Evolutionary conservation across 805 yeast genomes (phyloP).

Genomic region (Wickerhamomyces tratensis): DNA sequence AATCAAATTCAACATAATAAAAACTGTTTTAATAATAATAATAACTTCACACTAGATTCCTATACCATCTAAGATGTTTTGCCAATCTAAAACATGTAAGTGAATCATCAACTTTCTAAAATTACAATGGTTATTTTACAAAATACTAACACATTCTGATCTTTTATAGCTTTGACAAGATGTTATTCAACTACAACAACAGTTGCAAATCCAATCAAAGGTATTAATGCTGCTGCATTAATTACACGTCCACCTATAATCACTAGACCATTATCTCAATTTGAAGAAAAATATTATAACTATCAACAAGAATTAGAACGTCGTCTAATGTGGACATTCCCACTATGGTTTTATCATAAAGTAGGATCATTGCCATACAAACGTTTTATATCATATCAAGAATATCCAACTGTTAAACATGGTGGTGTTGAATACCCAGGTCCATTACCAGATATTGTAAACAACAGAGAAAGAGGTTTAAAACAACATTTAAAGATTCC

Average conservation of each 20-base stretch:
- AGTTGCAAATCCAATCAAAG: slow-evolving; percentile 8
- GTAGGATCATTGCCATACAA: slow-evolving; percentile 86
- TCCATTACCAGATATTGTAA: slow-evolving; percentile 81
- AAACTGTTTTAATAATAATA: background rate
- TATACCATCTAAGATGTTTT: background rate
- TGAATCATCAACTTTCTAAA: too few relatives aligned
- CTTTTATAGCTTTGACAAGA: slow-evolving; percentile 10
- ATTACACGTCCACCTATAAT: slow-evolving; percentile 79
- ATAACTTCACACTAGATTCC: too few relatives aligned
- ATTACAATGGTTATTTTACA: background rate
- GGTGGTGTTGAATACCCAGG: slow-evolving; percentile 72
- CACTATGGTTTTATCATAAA: slow-evolving; percentile 84
- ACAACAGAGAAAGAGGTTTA: slow-evolving; percentile 78
- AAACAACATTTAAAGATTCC: slow-evolving; percentile 78
- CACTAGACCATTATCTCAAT: slow-evolving; percentile 62
- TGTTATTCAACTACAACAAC: slow-evolving; percentile 13
- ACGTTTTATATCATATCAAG: slow-evolving; percentile 64
- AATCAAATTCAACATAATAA: background rate
- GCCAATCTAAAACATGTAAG: background rate
- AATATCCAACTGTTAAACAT: slow-evolving; percentile 61
- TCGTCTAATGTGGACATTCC: slow-evolving; percentile 96
- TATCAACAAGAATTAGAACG: slow-evolving; percentile 83
- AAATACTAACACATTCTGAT: background rate
- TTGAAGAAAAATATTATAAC: slow-evolving; percentile 66
- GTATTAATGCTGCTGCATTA: slow-evolving; percentile 37